Conservation (phyloP, 2,329 filamentous ascomycete species). For the Nigrospora sphaerica region DNA sequence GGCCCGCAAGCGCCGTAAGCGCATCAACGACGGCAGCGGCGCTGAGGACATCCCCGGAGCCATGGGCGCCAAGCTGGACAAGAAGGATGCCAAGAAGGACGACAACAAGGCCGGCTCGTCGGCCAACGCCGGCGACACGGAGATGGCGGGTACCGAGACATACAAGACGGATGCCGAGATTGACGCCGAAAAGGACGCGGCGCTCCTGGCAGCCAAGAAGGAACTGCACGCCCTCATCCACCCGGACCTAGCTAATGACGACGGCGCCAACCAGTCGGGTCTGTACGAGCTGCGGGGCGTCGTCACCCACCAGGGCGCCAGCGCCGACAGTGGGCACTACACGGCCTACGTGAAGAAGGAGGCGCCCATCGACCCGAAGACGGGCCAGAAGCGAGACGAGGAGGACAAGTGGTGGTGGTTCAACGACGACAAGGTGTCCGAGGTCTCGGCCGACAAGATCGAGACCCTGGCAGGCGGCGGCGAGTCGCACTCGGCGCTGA, state of each 20-base stretch:
- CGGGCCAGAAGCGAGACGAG: constrained; percentile 71
- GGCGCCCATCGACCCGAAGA: constrained; percentile 62
- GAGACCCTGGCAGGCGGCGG: constrained; percentile 84
- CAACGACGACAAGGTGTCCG: constrained; percentile 94
- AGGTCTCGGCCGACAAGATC: constrained; percentile 88
- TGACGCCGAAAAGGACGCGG: constrained; percentile 73
- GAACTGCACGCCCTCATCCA: constrained; percentile 76
- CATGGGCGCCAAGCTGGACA: constrained; percentile 41
- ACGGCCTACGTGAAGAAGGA: constrained; percentile 97
- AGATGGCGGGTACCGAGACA: constrained; percentile 64
- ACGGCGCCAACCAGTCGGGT: constrained; percentile 85
- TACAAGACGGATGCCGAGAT: constrained; percentile 94
- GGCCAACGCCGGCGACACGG: constrained; percentile 47
- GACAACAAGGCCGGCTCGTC: constrained; percentile 27
- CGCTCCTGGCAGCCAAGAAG: constrained; percentile 75
- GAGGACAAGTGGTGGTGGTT: constrained; percentile 99
- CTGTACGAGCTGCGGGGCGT: constrained; percentile 92
- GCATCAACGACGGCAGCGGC: constrained; percentile 39
- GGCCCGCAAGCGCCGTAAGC: constrained; percentile 85
- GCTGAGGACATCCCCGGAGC: constrained; percentile 39
- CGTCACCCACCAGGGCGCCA: constrained; percentile 93
- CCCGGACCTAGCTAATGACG: constrained; percentile 66
- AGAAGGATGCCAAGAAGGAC: constrained; percentile 32
- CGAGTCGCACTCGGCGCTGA: constrained; percentile 76
- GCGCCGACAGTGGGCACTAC: constrained; percentile 96